Conservation (phyloP, 169 alveolate species). For the Cryptosporidium sp. region DNA sequence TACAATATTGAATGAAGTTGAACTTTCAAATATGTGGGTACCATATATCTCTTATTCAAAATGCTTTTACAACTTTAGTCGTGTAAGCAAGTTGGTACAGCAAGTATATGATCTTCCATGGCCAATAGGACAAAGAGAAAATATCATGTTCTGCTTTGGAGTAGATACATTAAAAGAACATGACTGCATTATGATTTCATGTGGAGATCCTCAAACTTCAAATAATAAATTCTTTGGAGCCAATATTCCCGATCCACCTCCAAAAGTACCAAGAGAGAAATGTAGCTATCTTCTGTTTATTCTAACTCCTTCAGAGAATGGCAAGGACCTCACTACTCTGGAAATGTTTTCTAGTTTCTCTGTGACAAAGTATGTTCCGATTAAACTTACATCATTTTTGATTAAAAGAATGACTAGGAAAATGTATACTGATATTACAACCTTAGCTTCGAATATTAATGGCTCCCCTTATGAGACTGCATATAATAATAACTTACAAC, state of each 20-base stretch:
- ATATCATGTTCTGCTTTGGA: constrained; percentile 71
- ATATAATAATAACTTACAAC: constrained; percentile 32
- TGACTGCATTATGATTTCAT: constrained; percentile 56
- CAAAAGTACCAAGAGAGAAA: constrained; percentile 69
- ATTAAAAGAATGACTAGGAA: constrained; percentile 67
- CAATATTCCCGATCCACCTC: constrained; percentile 75
- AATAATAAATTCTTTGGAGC: constrained; percentile 38
- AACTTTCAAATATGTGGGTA: constrained; percentile 63
- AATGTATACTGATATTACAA: constrained; percentile 61
- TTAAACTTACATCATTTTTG: constrained; percentile 38
- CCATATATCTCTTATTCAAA: constrained; percentile 64
- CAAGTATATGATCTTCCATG: constrained; percentile 70
- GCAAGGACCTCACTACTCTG: constrained; percentile 25
- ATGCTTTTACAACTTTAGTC: constrained; percentile 51
- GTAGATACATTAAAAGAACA: constrained; percentile 51
- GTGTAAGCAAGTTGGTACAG: constrained; percentile 70
- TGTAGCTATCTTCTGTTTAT: constrained; percentile 53
- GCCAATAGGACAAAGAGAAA: constrained; percentile 76
- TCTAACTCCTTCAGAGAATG: constrained; percentile 29
- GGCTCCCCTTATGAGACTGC: constrained; percentile 61
- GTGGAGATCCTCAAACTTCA: constrained; percentile 52
- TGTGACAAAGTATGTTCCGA: constrained; percentile 58
- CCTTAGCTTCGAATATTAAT: constrained; percentile 48
- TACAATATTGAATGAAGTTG: constrained; percentile 62
- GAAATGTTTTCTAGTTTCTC: constrained; percentile 59